Conservation (phyloP, 2,329 filamentous ascomycete genomes). For the Calonectria pauciramosa region DNA sequence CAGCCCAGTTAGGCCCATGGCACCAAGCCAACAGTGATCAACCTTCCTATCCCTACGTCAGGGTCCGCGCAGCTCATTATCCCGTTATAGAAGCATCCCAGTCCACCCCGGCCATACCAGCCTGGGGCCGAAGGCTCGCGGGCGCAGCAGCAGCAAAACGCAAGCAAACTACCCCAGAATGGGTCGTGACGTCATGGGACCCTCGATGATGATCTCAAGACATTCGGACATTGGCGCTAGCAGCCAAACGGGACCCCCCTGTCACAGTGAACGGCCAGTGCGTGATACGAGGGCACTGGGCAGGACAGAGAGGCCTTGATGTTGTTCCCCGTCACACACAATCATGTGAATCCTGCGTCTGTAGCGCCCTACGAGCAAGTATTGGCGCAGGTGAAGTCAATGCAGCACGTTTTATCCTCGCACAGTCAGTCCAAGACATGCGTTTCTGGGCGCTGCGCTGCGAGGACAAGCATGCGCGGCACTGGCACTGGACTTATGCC, state of each 20-base stretch:
- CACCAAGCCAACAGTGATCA: not conserved
- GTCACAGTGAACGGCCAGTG: slow-evolving; percentile 23
- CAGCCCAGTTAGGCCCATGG: not conserved
- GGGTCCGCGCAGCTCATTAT: not conserved
- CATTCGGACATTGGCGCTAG: slow-evolving; percentile 29
- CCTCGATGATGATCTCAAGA: slow-evolving; percentile 42
- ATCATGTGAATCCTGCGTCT: slow-evolving; percentile 6
- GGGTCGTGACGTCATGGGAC: slow-evolving; percentile 42
- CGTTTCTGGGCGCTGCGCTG: not conserved
- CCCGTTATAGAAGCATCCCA: not conserved
- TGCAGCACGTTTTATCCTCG: not conserved
- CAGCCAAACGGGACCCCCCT: slow-evolving; percentile 1
- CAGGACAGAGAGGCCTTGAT: not conserved
- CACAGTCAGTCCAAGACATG: not conserved
- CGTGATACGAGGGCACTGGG: not conserved
- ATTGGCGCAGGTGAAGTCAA: not conserved
- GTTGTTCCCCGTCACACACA: not conserved
- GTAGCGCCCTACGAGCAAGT: not conserved
- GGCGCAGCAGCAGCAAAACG: not conserved
- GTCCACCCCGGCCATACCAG: not conserved
- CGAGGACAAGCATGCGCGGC: not conserved
- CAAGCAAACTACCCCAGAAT: slow-evolving; percentile 39
- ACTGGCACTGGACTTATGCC: not conserved
- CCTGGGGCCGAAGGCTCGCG: not conserved
- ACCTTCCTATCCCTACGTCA: slow-evolving; percentile 6